These are phyloP conservation scores for Melastoma malabathricum DNA, from an alignment of 345 rosid genomes.

Conservation along the genomic window DNA sequence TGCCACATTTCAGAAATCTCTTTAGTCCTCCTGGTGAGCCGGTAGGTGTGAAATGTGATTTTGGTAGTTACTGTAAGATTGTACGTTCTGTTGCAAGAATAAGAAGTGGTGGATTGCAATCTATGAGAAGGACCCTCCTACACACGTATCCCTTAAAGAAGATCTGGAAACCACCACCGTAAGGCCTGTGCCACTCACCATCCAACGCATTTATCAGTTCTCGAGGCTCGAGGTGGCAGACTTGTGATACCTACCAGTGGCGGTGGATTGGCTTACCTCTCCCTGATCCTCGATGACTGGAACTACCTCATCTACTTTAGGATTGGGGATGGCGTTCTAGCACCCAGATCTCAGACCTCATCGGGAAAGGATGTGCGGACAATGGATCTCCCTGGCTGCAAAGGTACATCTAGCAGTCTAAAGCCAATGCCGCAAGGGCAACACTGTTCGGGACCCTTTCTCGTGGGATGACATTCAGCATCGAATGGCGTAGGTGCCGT, in stretches of 20 bases:
- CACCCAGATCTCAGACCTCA: slow-evolving; percentile 34
- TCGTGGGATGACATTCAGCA: no score
- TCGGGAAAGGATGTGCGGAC: slow-evolving; percentile 29
- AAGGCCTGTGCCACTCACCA: slow-evolving; percentile 25
- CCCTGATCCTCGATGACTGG: slow-evolving; percentile 4
- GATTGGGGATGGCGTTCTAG: slow-evolving; percentile 21
- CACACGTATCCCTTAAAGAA: slow-evolving; percentile 28
- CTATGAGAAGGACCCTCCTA: no score
- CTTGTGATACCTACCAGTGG: no score
- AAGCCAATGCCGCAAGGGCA: no score
- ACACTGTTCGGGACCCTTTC: no score
- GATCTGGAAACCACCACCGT: slow-evolving; percentile 16
- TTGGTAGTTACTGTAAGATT: no score
- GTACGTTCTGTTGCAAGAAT: no score
- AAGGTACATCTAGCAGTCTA: slow-evolving; percentile 12
- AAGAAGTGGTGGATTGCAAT: no score
- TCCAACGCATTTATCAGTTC: slow-evolving; percentile 6
- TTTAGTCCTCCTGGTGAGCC: no score
- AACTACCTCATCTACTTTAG: slow-evolving; percentile 27
- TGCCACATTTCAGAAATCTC: no score
- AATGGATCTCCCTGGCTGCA: slow-evolving; percentile 19
- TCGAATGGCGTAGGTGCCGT: no score
- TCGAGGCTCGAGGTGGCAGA: slow-evolving; percentile 16
- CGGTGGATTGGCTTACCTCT: slow-evolving; percentile 36
- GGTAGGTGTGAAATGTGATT: no score